Percentiles rank a stretch among this genome's conserved stretches.
These are phyloP conservation scores for Coniella vitis DNA, from an alignment of 2,329 filamentous ascomycete genomes.

Conservation along the genomic window DNA sequence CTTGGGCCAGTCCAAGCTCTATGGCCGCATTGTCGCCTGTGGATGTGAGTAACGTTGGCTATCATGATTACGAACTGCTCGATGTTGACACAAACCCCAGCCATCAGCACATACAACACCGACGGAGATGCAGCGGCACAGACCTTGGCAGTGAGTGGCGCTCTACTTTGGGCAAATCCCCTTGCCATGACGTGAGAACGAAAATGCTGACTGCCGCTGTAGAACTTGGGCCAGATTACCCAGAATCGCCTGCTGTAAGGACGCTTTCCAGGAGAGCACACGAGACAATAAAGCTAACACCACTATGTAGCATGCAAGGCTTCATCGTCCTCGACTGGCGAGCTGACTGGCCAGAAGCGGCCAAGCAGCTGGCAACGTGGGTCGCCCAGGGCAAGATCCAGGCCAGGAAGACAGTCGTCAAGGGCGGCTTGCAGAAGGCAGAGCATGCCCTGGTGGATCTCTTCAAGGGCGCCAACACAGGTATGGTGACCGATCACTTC, in stretches of 20 bases:
- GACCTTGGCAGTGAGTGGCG: slow-evolving; percentile 2
- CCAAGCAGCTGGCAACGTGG: slow-evolving; percentile 59
- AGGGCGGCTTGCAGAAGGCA: slow-evolving; percentile 59
- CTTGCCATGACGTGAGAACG: background rate
- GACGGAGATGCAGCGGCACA: background rate
- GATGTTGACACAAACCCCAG: background rate
- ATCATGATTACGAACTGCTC: background rate
- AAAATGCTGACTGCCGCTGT: slow-evolving; percentile 26
- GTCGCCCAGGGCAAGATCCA: slow-evolving; percentile 65
- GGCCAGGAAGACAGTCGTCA: slow-evolving; percentile 63
- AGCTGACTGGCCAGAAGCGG: slow-evolving; percentile 49
- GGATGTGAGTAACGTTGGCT: slow-evolving; percentile 60
- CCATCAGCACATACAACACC: slow-evolving; percentile 13
- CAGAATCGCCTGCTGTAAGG: slow-evolving; percentile 11
- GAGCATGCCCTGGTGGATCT: slow-evolving; percentile 57
- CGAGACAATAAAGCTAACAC: slow-evolving; percentile 19
- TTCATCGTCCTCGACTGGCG: slow-evolving; percentile 68
- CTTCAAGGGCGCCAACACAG: slow-evolving; percentile 64
- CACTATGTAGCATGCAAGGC: slow-evolving; percentile 49
- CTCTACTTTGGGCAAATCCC: background rate
- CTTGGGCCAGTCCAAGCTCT: slow-evolving; percentile 53
- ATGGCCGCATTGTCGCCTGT: slow-evolving; percentile 64
- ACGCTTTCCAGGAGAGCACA: slow-evolving; percentile 45
- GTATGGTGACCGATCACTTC: slow-evolving; percentile 25
- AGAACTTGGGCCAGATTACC: slow-evolving; percentile 12